Evolutionary conservation across 129 eudicot species (phyloP).

Genomic region (Flaveria robusta): DNA sequence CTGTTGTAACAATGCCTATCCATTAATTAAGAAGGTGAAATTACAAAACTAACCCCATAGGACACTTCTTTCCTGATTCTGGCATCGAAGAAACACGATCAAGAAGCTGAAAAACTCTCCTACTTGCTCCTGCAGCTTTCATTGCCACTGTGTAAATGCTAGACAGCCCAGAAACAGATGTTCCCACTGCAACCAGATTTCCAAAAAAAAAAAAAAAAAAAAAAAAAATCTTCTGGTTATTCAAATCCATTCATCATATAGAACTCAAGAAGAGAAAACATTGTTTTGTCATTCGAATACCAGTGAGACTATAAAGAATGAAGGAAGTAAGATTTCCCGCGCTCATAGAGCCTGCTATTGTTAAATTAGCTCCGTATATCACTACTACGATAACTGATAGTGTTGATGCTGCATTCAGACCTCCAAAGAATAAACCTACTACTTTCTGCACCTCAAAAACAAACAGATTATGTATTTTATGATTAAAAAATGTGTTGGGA

Average conservation of each 20-base stretch:
- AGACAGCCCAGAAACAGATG: slow-evolving; percentile 76
- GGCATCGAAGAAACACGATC: slow-evolving; percentile 91
- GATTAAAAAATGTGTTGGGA: not conserved
- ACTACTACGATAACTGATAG: slow-evolving; percentile 83
- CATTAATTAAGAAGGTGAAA: not conserved
- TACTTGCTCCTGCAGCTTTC: slow-evolving; percentile 99
- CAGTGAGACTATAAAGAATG: slow-evolving; percentile 93
- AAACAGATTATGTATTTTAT: not conserved
- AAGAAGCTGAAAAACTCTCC: slow-evolving; percentile 88
- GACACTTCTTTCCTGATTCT: slow-evolving; percentile 75
- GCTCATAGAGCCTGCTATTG: slow-evolving; percentile 76
- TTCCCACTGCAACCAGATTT: slow-evolving; percentile 66
- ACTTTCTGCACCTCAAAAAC: slow-evolving; percentile 58
- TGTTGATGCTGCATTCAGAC: slow-evolving; percentile 89
- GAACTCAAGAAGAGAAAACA: not conserved
- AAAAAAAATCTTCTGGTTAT: not conserved
- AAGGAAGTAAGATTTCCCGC: slow-evolving; percentile 87
- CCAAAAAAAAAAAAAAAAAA: not conserved
- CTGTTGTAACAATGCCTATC: not conserved
- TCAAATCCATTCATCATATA: slow-evolving; percentile 18
- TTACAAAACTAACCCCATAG: slow-evolving; percentile 70
- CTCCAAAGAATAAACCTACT: slow-evolving; percentile 81
- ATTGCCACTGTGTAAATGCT: slow-evolving; percentile 80
- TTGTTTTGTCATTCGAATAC: slow-evolving; percentile 31
- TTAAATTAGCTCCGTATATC: slow-evolving; percentile 78